Evolutionary conservation across 2,329 filamentous ascomycete genomes (phyloP).

Genomic region (Alternaria viburni): DNA sequence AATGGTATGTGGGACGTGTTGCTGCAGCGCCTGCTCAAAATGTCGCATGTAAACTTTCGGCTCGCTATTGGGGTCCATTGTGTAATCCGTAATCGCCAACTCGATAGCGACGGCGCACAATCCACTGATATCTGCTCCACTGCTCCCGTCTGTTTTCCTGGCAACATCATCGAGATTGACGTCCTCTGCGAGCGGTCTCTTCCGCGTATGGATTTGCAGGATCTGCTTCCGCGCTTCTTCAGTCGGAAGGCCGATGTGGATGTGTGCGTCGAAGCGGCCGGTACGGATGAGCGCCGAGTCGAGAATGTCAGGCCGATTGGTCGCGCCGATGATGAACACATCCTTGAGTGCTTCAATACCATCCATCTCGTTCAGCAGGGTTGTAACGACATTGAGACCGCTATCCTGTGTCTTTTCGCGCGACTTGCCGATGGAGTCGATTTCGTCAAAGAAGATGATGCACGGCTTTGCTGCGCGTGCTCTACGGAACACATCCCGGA

Average conservation of each 20-base stretch:
- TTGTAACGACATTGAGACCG: slow-evolving; percentile 84
- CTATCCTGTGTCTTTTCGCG: slow-evolving; percentile 57
- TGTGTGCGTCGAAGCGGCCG: slow-evolving; percentile 81
- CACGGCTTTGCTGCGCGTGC: slow-evolving; percentile 85
- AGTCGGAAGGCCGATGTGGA: slow-evolving; percentile 86
- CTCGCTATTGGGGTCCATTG: slow-evolving; percentile 25
- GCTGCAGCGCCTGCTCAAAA: slow-evolving; percentile 55
- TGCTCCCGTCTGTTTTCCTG: slow-evolving; percentile 73
- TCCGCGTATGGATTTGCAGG: slow-evolving; percentile 69
- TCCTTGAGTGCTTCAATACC: slow-evolving; percentile 85
- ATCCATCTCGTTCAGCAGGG: slow-evolving; percentile 93
- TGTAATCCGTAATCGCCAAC: slow-evolving; percentile 42
- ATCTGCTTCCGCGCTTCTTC: slow-evolving; percentile 76
- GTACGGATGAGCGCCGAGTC: slow-evolving; percentile 86
- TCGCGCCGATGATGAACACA: slow-evolving; percentile 87
- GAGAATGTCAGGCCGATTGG: slow-evolving; percentile 85
- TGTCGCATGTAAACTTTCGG: slow-evolving; percentile 52
- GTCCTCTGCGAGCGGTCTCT: slow-evolving; percentile 65
- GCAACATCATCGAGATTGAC: slow-evolving; percentile 72
- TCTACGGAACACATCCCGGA: slow-evolving; percentile 84
- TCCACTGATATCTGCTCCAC: slow-evolving; percentile 80
- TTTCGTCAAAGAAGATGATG: slow-evolving; percentile 97
- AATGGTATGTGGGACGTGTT: slow-evolving; percentile 51
- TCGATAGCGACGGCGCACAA: slow-evolving; percentile 56
- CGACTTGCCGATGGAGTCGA: slow-evolving; percentile 79